Percentiles rank a stretch among this genome's conserved stretches.
Conservation (phyloP, 1,284 basidiomycete species). For the Rhodofomes roseus region DNA sequence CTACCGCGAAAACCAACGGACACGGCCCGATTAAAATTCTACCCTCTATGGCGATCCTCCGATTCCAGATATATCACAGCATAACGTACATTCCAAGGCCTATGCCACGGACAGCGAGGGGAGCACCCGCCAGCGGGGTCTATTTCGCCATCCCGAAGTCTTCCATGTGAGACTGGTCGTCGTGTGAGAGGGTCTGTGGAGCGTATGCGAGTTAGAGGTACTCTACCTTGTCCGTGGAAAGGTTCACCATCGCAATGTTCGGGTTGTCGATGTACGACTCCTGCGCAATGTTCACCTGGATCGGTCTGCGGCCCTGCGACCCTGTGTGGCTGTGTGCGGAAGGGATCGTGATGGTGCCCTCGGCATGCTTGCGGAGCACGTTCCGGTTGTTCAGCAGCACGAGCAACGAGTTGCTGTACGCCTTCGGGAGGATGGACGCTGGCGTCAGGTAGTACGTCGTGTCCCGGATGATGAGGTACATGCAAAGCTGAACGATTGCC, state of each 20-base stretch:
- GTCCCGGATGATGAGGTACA: slow-evolving; percentile 1
- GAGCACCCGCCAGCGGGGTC: background rate
- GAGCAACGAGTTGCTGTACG: slow-evolving; percentile 2
- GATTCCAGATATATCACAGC: background rate
- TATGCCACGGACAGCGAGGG: background rate
- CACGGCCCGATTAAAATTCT: background rate
- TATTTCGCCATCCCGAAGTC: background rate
- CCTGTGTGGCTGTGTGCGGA: background rate
- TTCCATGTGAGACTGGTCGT: background rate
- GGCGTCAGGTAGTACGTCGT: slow-evolving; percentile 1
- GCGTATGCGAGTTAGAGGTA: background rate
- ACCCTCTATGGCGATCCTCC: background rate
- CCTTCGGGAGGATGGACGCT: background rate
- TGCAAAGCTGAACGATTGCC: slow-evolving; percentile 1
- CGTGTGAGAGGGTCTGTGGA: background rate
- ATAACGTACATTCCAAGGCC: background rate
- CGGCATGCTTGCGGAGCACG: background rate
- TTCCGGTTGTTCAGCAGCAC: slow-evolving; percentile 4
- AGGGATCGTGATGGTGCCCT: background rate
- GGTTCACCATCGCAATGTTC: background rate
- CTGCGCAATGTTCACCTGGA: slow-evolving; percentile 3
- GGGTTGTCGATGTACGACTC: slow-evolving; percentile 3
- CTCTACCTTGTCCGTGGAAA: background rate
- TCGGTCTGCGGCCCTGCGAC: background rate
- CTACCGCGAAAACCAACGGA: too few relatives aligned